A percentile compares a stretch with the other conserved stretches of the same genome.
phyloP scores from a whole-genome alignment of 2,329 filamentous ascomycete genomes.

The Elsinoe ampelina region DNA sequence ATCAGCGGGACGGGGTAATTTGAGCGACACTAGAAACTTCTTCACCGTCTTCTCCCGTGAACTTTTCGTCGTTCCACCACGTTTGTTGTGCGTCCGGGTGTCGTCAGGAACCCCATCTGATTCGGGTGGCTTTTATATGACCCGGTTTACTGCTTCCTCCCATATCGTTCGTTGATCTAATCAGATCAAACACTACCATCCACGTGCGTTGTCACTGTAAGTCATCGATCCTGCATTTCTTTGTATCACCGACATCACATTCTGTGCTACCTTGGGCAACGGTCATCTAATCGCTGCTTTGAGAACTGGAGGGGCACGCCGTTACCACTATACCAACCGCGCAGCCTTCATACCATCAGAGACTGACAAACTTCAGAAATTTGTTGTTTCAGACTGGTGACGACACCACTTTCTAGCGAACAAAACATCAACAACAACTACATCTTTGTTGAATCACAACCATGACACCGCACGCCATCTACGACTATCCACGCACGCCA shows the following conservation, averaged over 20 bases:
- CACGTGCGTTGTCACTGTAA: not conserved
- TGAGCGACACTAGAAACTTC: not conserved
- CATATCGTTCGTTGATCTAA: slow-evolving; percentile 4
- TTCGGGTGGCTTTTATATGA: not conserved
- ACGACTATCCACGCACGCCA: slow-evolving; percentile 7
- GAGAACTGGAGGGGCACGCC: not conserved
- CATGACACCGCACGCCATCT: slow-evolving; percentile 12
- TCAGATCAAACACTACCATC: slow-evolving; percentile 3
- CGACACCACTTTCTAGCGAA: not conserved
- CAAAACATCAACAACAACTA: not conserved
- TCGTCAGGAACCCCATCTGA: not conserved
- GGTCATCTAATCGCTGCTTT: not conserved
- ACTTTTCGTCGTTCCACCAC: not conserved
- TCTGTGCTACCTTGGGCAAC: not conserved
- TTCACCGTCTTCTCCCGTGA: not conserved
- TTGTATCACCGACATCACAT: not conserved
- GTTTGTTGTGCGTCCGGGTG: not conserved
- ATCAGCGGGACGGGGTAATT: not conserved
- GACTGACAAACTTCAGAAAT: not conserved
- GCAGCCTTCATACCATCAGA: not conserved
- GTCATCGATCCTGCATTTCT: not conserved
- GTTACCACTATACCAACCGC: too few relatives aligned
- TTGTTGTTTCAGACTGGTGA: slow-evolving; percentile 5
- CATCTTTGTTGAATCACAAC: not conserved
- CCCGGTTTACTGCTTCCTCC: not conserved